Evolutionary conservation across 495 filamentous ascomycete species (phyloP), one percentile per base, ranked within the genome.

Genomic region (Aspergillus asperescens): DNA sequence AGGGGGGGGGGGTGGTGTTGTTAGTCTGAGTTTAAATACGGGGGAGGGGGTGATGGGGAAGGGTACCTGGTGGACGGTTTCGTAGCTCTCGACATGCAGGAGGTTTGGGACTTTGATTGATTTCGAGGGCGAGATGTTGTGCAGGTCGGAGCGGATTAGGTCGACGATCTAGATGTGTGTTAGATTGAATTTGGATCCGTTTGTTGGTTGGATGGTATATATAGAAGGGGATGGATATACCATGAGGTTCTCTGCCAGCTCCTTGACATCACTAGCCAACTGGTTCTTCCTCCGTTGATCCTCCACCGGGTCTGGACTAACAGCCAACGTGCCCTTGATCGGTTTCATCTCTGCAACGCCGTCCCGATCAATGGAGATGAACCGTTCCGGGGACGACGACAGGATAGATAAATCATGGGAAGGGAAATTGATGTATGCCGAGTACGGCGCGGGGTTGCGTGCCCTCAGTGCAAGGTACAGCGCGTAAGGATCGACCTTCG

Each of bases 271-370:
- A 0, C 29, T 48, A 6, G 45, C 45, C 28, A 48, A 29, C 31
- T 48, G 45, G 24, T 35, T 48, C 22, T 48, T 48, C 1, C 45
- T 28, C 1, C 29, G 29, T 29, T 35, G 29, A 2, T 48, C 29
- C 18, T 48, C 45, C 2, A n/a, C 45, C 9, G 45, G 45, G 15
- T 48, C 45, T 7, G 45, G 16, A 15, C 45, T 48, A 15, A 48
- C 45, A 15, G 45, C 45, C 16, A 48, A 19, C 9, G 45, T 48
- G 16, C 45, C 45, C 45, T 48, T 48, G 29, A 48, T 48, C 1
- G 45, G 45, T 15, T 48, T 48, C 45, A 48, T 48, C 22, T 48
- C 45, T 12, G 45, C 45, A 23, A 48, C 45, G 0, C 45, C 45
- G 19, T 37, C 23, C 3, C 16, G 27, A 15, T 48, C 45, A 18